Conservation (phyloP, 331 rosid genomes). For the Saraca asoca region DNA sequence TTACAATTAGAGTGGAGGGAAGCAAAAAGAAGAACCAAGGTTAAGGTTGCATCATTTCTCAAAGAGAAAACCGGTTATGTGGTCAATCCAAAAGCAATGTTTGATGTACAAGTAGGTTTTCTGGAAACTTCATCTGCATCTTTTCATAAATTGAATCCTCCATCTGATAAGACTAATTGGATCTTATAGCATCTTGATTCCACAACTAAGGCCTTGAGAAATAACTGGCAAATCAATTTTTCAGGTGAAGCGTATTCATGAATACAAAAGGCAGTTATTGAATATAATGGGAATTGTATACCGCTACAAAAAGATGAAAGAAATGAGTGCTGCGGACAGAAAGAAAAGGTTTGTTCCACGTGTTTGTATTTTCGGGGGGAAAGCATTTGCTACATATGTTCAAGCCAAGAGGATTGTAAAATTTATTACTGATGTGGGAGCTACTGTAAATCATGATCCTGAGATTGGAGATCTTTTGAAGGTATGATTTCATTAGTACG, state of each 20-base stretch:
- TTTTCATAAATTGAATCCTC: neutral
- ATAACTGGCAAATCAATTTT: conserved; percentile 16
- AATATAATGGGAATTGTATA: conserved; percentile 89
- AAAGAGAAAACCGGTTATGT: conserved; percentile 88
- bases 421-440: conserved; percentile 92
- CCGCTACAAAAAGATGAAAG: conserved; percentile 94
- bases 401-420: conserved; percentile 98
- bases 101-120: conserved; percentile 81
- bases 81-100: conserved; percentile 84
- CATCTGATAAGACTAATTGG: neutral
- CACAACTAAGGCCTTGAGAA: conserved; percentile 20
- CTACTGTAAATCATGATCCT: conserved; percentile 74
- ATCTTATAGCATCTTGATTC: conserved; percentile 10
- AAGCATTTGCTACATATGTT: conserved; percentile 90
- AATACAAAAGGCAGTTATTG: conserved; percentile 86
- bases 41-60: conserved; percentile 71
- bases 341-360: conserved; percentile 70
- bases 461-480: conserved; percentile 88
- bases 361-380: conserved; percentile 93
- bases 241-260: conserved; percentile 92
- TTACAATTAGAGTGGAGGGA: conserved; percentile 82
- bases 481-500: conserved; percentile 47
- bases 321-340: conserved; percentile 70
- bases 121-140: neutral
- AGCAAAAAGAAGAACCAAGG: conserved; percentile 78